These are phyloP conservation scores for Globisporangium camurandrum DNA, from an alignment of 352 stramenopile genomes.

Conservation along the genomic window DNA sequence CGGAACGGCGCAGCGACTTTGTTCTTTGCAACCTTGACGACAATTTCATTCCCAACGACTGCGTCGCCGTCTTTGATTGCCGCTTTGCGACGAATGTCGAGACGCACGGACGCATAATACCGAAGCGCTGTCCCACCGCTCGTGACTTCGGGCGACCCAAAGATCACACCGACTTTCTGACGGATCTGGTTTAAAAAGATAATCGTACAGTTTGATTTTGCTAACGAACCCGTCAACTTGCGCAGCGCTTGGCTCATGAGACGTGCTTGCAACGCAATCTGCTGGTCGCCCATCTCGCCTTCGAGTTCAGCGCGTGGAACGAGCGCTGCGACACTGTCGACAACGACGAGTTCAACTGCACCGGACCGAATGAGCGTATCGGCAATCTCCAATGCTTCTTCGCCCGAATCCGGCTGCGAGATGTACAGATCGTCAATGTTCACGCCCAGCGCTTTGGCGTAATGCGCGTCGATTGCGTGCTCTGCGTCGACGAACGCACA, in stretches of 20 bases:
- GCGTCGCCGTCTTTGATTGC: conserved; percentile 87
- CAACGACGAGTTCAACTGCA: conserved; percentile 96
- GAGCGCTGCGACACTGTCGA: conserved; percentile 96
- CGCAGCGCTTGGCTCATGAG: conserved; percentile 97
- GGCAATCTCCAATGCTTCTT: conserved; percentile 98
- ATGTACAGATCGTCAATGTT: conserved; percentile 96
- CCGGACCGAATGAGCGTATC: conserved; percentile 95
- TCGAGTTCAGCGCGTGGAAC: conserved; percentile 95
- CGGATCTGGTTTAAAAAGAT: conserved; percentile 99
- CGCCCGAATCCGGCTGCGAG: conserved; percentile 95
- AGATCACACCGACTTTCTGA: conserved; percentile 96
- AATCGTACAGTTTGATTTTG: conserved; percentile 93
- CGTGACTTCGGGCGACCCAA: conserved; percentile 96
- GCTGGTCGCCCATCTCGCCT: conserved; percentile 92
- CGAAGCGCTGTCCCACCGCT: conserved; percentile 84
- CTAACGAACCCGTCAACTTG: conserved; percentile 95
- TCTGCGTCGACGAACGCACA: conserved; percentile 99
- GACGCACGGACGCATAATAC: conserved; percentile 87
- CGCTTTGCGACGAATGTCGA: conserved; percentile 94
- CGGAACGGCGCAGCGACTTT: conserved; percentile 97
- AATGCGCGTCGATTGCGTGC: conserved; percentile 96
- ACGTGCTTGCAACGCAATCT: conserved; percentile 96
- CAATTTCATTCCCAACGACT: conserved; percentile 94
- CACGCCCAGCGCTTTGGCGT: conserved; percentile 90
- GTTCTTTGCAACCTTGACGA: conserved; percentile 99